Percentiles rank a stretch among this genome's conserved stretches.
These are phyloP conservation scores for Aureoboletus auriporus DNA, from an alignment of 768 basidiomycete genomes.

Conservation along the genomic window DNA sequence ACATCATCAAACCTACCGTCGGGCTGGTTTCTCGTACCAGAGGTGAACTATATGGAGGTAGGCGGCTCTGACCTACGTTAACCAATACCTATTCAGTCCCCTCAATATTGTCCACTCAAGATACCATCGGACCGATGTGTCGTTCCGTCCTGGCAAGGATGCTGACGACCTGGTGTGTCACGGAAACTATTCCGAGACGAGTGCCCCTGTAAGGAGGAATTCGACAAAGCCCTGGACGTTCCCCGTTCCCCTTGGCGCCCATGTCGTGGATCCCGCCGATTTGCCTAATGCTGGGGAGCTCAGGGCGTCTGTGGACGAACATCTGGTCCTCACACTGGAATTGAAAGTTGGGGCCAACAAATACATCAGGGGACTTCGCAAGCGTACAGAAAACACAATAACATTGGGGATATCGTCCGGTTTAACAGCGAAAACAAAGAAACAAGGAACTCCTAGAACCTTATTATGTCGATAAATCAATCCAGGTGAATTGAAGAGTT, in stretches of 20 bases:
- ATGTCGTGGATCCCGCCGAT: constrained; percentile 61
- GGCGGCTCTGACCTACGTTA: neutral
- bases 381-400: constrained; percentile 52
- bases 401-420: constrained; percentile 53
- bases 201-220: constrained; percentile 29
- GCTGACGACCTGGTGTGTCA: constrained; percentile 50
- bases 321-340: constrained; percentile 48
- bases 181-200: constrained; percentile 28
- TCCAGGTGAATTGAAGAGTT: constrained; percentile 17
- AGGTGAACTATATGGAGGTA: constrained; percentile 17
- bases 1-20: constrained; percentile 38
- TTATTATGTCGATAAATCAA: constrained; percentile 33
- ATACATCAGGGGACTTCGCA: constrained; percentile 43
- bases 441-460: constrained; percentile 42
- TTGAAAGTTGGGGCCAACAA: constrained; percentile 58
- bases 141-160: constrained; percentile 52
- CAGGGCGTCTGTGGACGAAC: constrained; percentile 44
- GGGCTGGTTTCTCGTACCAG: constrained; percentile 37
- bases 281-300: constrained; percentile 52
- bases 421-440: constrained; percentile 53
- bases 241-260: constrained; percentile 39
- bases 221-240: constrained; percentile 36
- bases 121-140: constrained; percentile 56
- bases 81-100: constrained; percentile 36
- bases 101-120: constrained; percentile 55